Conservation (phyloP, 2,329 filamentous ascomycete species). For the Cercospora berteroae region DNA sequence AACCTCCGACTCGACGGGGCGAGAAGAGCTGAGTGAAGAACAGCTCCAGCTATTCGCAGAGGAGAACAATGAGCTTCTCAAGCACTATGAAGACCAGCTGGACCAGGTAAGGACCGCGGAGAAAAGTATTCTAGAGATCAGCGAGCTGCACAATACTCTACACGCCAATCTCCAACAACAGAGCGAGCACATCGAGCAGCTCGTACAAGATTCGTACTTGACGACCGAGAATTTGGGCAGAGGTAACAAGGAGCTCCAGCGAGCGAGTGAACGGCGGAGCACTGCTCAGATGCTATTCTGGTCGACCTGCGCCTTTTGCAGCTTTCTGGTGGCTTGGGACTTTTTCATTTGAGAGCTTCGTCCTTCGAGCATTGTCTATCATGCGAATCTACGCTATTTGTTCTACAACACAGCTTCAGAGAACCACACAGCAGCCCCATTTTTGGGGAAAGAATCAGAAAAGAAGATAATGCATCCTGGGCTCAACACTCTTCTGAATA, state of each 20-base stretch:
- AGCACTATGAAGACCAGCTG: constrained; percentile 89
- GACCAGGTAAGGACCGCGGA: constrained; percentile 90
- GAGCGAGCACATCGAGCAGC: constrained; percentile 81
- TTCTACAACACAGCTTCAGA: not conserved
- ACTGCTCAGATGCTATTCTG: constrained; percentile 52
- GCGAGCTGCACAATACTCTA: constrained; percentile 84
- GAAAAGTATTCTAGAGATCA: constrained; percentile 86
- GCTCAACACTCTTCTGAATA: not conserved
- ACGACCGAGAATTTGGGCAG: constrained; percentile 84
- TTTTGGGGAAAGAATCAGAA: not conserved
- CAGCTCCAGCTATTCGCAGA: constrained; percentile 91
- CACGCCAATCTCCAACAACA: constrained; percentile 83
- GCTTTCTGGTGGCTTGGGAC: constrained; percentile 50
- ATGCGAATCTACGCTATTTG: not conserved
- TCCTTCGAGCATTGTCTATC: not conserved
- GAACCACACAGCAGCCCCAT: not conserved
- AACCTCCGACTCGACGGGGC: constrained; percentile 3
- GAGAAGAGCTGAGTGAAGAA: constrained; percentile 65
- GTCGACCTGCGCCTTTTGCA: constrained; percentile 47
- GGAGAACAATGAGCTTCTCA: constrained; percentile 89
- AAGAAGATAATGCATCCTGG: not conserved
- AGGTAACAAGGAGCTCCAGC: constrained; percentile 88
- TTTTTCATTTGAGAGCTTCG: constrained; percentile 42
- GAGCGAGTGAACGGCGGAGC: constrained; percentile 61
- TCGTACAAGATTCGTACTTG: constrained; percentile 77